Base-by-base conservation (phyloP, 805 yeast genomes). In the Hanseniaspora vineae region DNA sequence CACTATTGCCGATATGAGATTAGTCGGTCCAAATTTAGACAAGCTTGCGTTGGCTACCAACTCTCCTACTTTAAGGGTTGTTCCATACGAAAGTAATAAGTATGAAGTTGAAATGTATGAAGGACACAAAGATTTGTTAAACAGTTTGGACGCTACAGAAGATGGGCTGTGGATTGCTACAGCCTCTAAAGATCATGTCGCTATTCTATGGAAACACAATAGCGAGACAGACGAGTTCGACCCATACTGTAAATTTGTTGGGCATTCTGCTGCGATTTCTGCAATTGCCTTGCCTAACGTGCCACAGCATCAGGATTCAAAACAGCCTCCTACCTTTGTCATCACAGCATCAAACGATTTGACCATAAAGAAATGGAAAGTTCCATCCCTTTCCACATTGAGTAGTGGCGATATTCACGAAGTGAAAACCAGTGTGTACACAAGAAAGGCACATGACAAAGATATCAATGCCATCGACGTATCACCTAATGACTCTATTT, bases 391-490 rank as follows among this genome's bases (percentile, higher is more conserved):
- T 18, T 23, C 29, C 29, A 23, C 29, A 23, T 23, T 8, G 29
- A 23, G 29, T 23, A 23, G 46, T 13, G 54, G 57, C 17, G 55
- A 55, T 4, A 56, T 66, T 3, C 54, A 60, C 14, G 48, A 58
- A 3, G 71, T 84, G 6, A 78, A 73, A 55, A 68, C 72, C 2
- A 84, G 96, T 2, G 87, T 80, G 47, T 92, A 82, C 64, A 92
- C 98, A 0, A 78, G 96, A 70, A 78, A 89, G 58, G 97, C 97
- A 1, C 99, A 92, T 62, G 97, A 92, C 48, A 92, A 90, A 62
- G 96, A 92, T 64, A 92, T 92, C 51, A 94, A 92, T 58, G 76
- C 90, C 2, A 67, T 92, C 46, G 96, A 88, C 53, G 71, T 92
- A 3, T 75, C 97, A n/a, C 95, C 96, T 15, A 86, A 88, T 58